Conservation (phyloP, 1,284 basidiomycete genomes). For the Somion occarium region DNA sequence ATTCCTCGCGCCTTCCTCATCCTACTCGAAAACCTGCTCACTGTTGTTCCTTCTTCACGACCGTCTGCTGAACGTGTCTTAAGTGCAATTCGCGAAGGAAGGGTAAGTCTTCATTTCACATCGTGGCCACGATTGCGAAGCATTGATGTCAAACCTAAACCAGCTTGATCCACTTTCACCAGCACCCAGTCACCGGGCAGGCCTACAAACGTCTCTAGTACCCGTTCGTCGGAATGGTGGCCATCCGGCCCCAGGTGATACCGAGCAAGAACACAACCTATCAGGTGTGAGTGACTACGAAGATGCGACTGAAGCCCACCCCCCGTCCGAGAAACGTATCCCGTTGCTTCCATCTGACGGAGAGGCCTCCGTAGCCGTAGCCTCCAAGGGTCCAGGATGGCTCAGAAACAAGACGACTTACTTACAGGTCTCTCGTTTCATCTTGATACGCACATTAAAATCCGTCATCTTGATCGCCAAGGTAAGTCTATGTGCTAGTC, state of each 20-base stretch:
- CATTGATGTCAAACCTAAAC: neutral
- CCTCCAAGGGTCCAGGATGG: neutral
- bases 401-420: neutral
- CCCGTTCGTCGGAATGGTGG: constrained; percentile 1
- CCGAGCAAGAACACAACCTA: neutral
- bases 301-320: neutral
- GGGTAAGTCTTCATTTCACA: constrained; percentile 36
- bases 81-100: constrained; percentile 58
- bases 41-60: constrained; percentile 51
- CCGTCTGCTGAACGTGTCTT: constrained; percentile 73
- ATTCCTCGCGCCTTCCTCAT: constrained; percentile 67
- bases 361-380: neutral
- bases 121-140: neutral
- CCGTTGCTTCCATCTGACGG: neutral
- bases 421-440: constrained; percentile 7
- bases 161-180: constrained; percentile 20
- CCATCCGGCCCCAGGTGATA: neutral
- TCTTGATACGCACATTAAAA: constrained; percentile 25
- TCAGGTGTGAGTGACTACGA: neutral
- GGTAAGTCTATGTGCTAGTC: constrained; percentile 28
- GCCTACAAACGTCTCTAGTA: constrained; percentile 8
- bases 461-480: constrained; percentile 35
- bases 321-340: neutral
- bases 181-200: neutral
- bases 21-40: constrained; percentile 68